Evolutionary conservation across 306 rosid species (phyloP).

Genomic region (Dicorynia guianensis): DNA sequence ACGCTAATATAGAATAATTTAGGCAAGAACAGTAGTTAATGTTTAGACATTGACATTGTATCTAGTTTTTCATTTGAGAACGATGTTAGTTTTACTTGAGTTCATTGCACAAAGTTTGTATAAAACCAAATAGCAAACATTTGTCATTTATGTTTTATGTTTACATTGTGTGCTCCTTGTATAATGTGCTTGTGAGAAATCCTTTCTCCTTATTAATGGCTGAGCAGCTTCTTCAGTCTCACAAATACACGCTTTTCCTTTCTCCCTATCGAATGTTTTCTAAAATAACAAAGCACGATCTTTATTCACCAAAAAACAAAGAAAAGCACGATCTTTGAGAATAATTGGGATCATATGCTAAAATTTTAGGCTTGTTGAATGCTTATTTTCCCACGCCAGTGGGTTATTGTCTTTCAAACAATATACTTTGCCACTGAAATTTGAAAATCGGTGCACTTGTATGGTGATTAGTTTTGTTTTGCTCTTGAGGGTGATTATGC

Average conservation of each 20-base stretch:
- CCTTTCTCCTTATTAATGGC: conserved; percentile 6
- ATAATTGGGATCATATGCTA: background rate
- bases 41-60: no score
- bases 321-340: conserved; percentile 2
- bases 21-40: background rate
- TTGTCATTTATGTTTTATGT: no score
- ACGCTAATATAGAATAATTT: background rate
- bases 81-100: no score
- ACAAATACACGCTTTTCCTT: background rate
- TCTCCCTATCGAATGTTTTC: conserved; percentile 32
- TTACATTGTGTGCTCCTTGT: no score
- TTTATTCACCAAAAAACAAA: no score
- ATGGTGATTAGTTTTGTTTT: background rate
- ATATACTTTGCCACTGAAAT: no score
- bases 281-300: background rate
- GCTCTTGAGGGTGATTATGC: conserved; percentile 6
- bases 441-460: background rate
- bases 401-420: background rate
- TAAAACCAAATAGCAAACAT: no score
- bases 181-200: background rate
- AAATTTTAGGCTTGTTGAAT: background rate
- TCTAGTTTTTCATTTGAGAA: no score
- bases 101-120: no score
- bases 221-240: background rate
- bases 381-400: background rate